Evolutionary conservation across 768 basidiomycete genomes (phyloP).

Genomic region (Tricholoma hemisulphureum): DNA sequence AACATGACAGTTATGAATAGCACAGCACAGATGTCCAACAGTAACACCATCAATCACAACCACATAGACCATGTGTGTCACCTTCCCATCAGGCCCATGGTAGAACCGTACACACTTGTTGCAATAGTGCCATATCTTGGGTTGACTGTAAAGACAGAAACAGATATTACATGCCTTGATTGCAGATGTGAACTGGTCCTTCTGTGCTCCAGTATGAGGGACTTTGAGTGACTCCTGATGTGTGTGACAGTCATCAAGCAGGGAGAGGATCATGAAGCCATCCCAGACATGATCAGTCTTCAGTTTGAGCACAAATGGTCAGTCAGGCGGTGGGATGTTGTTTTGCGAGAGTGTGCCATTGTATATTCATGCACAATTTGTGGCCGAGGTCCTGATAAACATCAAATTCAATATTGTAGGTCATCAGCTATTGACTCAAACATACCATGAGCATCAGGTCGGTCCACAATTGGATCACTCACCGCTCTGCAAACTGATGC

Average conservation of each 20-base stretch:
- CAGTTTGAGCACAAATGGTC: neutral
- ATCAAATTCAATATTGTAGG: neutral
- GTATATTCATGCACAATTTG: neutral
- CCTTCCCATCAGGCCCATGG: too few species aligned
- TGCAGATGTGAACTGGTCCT: neutral
- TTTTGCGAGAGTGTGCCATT: neutral
- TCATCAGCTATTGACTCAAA: neutral
- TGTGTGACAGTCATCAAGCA: neutral
- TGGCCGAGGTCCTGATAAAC: neutral
- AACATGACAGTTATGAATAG: neutral
- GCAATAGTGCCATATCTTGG: neutral
- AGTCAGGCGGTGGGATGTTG: neutral
- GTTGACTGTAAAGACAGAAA: too few species aligned
- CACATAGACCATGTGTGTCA: neutral
- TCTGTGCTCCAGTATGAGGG: neutral
- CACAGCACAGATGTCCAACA: neutral
- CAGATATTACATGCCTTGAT: too few species aligned
- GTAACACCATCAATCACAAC: neutral
- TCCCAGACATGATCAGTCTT: neutral
- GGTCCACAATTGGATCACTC: too few species aligned
- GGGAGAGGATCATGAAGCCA: neutral
- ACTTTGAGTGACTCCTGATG: neutral
- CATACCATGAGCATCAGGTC: too few species aligned
- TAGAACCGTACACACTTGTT: neutral
- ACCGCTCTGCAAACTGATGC: too few species aligned